These are phyloP conservation scores for Ordospora pajunii DNA, from an alignment of 371 early-diverging fungal species.

Conservation along the genomic window DNA sequence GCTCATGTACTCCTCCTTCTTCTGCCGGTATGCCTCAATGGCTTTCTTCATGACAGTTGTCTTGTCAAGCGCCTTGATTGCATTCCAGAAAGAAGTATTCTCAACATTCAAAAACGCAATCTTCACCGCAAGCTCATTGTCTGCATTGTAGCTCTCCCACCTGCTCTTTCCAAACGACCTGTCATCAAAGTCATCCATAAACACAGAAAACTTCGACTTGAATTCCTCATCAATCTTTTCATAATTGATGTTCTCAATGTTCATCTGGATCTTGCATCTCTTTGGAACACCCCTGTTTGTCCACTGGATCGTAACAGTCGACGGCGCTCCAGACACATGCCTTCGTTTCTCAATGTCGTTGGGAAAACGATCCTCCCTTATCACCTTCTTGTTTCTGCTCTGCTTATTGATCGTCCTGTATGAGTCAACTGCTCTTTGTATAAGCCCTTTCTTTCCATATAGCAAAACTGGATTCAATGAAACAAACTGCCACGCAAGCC, in stretches of 20 bases:
- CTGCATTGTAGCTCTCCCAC: conserved; percentile 64
- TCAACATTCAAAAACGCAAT: conserved; percentile 65
- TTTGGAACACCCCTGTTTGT: conserved; percentile 61
- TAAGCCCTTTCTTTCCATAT: conserved; percentile 73
- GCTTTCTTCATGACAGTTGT: conserved; percentile 65
- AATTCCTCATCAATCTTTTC: conserved; percentile 63
- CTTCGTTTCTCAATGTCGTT: conserved; percentile 66
- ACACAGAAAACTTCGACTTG: conserved; percentile 64
- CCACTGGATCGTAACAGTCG: conserved; percentile 63
- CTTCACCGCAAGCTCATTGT: conserved; percentile 68
- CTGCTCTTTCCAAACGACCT: conserved; percentile 63
- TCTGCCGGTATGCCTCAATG: conserved; percentile 65
- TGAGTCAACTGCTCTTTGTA: conserved; percentile 84
- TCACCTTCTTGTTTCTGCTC: conserved; percentile 69
- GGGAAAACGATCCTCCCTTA: conserved; percentile 69
- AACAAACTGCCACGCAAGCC: conserved; percentile 75
- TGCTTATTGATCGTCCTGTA: conserved; percentile 75
- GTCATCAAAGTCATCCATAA: conserved; percentile 63
- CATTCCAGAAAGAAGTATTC: conserved; percentile 63
- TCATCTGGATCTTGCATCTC: conserved; percentile 64
- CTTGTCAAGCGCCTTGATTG: conserved; percentile 62
- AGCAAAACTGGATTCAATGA: conserved; percentile 71
- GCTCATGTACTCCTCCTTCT: conserved; percentile 48
- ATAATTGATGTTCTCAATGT: conserved; percentile 63
- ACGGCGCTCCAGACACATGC: conserved; percentile 55